These are phyloP conservation scores for Rhodotorula sp. DNA, from an alignment of 1,284 basidiomycete species.

Conservation along the genomic window DNA sequence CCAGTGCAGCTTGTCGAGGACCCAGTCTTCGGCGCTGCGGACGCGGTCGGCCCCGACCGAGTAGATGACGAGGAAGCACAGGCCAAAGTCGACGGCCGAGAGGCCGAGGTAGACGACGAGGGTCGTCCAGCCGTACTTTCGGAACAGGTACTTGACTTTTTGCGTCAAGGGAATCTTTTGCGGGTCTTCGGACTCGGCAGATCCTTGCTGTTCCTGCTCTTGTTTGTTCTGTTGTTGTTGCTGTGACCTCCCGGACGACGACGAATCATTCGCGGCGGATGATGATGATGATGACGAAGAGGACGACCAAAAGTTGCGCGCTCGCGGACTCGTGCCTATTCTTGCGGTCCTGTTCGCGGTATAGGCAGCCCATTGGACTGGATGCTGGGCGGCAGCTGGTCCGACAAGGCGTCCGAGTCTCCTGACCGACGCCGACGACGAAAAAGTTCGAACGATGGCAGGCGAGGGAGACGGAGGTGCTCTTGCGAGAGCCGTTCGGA, in stretches of 20 bases:
- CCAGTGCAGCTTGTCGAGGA: conserved; percentile 49
- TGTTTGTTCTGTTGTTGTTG: neutral
- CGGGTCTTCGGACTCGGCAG: neutral
- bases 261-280: neutral
- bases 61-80: conserved; percentile 81
- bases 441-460: too few species aligned
- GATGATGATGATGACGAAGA: conserved; percentile 1
- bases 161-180: conserved; percentile 14
- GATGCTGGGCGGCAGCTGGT: neutral
- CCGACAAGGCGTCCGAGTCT: too few species aligned
- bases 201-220: neutral
- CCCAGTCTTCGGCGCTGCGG: conserved; percentile 61
- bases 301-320: neutral
- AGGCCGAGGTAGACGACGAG: conserved; percentile 77
- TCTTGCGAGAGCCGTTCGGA: neutral
- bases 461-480: neutral
- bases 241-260: neutral
- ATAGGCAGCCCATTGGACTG: neutral
- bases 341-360: neutral
- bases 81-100: conserved; percentile 69
- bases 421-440: too few species aligned
- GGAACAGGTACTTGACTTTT: conserved; percentile 33
- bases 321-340: neutral
- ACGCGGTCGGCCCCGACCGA: conserved; percentile 88
- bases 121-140: conserved; percentile 89